These are phyloP conservation scores for Digitaria exilis DNA, from an alignment of 202 grass and related monocot genomes.

Conservation along the genomic window DNA sequence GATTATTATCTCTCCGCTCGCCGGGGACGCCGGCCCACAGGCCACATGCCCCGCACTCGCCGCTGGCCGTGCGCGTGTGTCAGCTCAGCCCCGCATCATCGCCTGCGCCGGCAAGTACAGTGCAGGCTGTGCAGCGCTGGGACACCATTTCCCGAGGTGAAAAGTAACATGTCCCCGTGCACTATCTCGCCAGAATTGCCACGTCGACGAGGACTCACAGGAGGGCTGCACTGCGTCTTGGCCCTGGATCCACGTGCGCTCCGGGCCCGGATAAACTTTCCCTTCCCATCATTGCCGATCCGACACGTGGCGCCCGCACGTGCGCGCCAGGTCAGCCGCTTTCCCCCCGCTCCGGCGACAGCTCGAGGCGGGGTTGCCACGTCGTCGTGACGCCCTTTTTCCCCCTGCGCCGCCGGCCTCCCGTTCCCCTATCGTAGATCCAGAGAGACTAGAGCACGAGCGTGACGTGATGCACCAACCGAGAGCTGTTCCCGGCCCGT, in stretches of 20 bases:
- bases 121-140: slow-evolving; percentile 1
- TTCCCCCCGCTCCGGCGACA: slow-evolving; percentile 22
- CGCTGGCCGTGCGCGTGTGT: neutral
- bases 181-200: neutral
- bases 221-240: neutral
- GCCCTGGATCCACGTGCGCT: slow-evolving; percentile 30
- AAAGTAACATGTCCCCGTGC: neutral
- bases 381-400: neutral
- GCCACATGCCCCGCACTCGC: slow-evolving; percentile 20
- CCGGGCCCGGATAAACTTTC: neutral
- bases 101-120: neutral
- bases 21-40: neutral
- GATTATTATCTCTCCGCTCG: neutral
- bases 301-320: slow-evolving; percentile 30
- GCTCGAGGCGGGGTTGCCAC: neutral
- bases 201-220: neutral
- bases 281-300: neutral
- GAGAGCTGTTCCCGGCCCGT: neutral
- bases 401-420: neutral
- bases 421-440: neutral
- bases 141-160: slow-evolving; percentile 1
- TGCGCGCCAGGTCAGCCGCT: slow-evolving; percentile 14
- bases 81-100: neutral
- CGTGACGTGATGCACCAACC: neutral
- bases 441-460: neutral